Evolutionary conservation across 805 yeast genomes (phyloP).

Genomic region (Teunomyces tritomae): DNA sequence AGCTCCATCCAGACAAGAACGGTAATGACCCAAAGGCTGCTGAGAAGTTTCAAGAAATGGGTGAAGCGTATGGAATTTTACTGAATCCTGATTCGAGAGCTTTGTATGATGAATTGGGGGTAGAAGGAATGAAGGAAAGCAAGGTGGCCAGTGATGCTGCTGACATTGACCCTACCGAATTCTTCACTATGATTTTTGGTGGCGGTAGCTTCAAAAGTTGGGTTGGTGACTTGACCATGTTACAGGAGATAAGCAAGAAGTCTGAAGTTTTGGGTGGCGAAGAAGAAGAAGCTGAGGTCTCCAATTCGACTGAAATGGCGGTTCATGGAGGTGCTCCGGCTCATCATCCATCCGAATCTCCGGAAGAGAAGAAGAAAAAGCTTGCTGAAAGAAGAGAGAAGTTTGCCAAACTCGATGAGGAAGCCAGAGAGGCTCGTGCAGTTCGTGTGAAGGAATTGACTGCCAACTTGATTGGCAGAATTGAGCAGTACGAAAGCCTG

Average conservation of each 20-base stretch:
- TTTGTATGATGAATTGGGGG: constrained; percentile 80
- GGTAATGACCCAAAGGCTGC: constrained; percentile 94
- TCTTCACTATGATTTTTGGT: constrained; percentile 80
- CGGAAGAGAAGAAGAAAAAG: constrained; percentile 27
- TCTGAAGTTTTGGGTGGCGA: constrained; percentile 47
- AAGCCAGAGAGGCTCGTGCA: constrained; percentile 50
- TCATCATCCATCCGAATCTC: background rate
- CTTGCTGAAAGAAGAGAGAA: constrained; percentile 46
- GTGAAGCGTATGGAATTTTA: constrained; percentile 72
- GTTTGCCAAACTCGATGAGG: constrained; percentile 48
- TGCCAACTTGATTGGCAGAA: constrained; percentile 44
- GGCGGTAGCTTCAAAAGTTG: constrained; percentile 77
- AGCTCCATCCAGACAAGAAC: constrained; percentile 93
- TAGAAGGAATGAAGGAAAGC: constrained; percentile 54
- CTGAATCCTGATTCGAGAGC: constrained; percentile 68
- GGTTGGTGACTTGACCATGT: constrained; percentile 83
- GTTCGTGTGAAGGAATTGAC: constrained; percentile 52
- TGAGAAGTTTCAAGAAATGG: constrained; percentile 71
- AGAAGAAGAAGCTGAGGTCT: constrained; percentile 22
- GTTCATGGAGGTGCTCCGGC: background rate
- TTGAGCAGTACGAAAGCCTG: constrained; percentile 56
- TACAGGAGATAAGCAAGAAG: constrained; percentile 69
- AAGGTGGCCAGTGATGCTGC: constrained; percentile 70
- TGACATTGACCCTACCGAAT: constrained; percentile 73
- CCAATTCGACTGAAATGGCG: constrained; percentile 2